Evolutionary conservation across 225 moss, liverwort and hornwort genomes (phyloP).

Genomic region (Climacium dendroides): DNA sequence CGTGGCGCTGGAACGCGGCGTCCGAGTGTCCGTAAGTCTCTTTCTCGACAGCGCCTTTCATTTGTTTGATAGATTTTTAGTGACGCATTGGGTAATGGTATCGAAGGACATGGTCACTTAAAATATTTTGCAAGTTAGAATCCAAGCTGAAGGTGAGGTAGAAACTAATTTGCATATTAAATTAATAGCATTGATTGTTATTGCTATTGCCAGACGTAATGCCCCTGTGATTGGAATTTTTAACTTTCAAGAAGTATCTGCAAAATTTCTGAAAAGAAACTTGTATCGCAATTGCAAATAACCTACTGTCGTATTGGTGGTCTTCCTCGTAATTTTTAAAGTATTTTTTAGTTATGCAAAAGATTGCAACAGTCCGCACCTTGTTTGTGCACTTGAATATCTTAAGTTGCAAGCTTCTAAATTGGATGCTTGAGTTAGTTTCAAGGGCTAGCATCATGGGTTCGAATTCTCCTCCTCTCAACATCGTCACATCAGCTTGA

Average conservation of each 20-base stretch:
- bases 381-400: background rate
- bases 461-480: background rate
- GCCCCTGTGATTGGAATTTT: background rate
- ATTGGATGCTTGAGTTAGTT: background rate
- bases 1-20: background rate
- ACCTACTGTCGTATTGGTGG: background rate
- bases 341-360: no score
- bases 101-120: background rate
- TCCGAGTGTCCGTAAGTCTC: conserved; percentile 13
- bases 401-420: background rate
- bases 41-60: background rate
- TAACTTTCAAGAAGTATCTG: background rate
- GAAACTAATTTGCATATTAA: background rate
- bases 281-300: background rate
- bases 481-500: background rate
- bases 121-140: background rate
- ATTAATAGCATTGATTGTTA: background rate
- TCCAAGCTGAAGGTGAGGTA: background rate
- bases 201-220: background rate
- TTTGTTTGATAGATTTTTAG: background rate
- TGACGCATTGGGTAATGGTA: background rate
- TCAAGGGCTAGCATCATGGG: background rate
- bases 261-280: background rate
- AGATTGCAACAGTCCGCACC: background rate
- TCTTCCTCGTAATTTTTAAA: background rate